A percentile compares a stretch with the other conserved stretches of the same genome.
Conservation (phyloP, 176 grass and related monocot species). For the Chrysopogon serrulatus region DNA sequence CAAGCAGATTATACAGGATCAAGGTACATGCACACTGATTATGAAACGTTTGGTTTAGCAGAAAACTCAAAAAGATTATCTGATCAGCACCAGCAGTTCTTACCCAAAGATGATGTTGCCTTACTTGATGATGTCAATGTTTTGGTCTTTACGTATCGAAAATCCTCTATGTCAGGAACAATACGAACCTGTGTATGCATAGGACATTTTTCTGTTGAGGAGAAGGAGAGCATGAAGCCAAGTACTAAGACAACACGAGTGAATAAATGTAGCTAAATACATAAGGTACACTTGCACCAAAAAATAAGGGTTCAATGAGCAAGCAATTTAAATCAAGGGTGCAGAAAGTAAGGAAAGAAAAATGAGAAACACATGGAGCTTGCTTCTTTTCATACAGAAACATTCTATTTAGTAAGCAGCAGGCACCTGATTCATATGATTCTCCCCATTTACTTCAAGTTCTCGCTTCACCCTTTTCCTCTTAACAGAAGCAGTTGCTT, state of each 20-base stretch:
- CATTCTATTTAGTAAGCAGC: neutral
- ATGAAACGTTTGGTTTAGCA: neutral
- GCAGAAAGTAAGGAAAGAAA: neutral
- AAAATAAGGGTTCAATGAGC: neutral
- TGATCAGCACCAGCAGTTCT: conserved; percentile 11
- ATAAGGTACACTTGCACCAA: neutral
- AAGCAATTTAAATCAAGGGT: conserved; percentile 10
- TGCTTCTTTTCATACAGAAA: neutral
- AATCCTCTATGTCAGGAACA: conserved; percentile 82
- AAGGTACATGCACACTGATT: neutral
- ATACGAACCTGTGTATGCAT: conserved; percentile 39
- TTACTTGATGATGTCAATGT: conserved; percentile 25
- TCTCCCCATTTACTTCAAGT: conserved; percentile 21
- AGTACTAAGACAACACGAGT: neutral
- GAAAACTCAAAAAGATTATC: neutral
- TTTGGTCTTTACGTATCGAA: conserved; percentile 53
- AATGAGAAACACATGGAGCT: neutral
- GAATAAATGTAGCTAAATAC: neutral
- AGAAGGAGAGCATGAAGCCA: neutral
- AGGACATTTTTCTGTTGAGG: neutral
- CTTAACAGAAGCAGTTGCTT: conserved; percentile 9
- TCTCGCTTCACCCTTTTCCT: conserved; percentile 45
- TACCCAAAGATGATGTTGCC: neutral
- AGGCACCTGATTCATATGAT: conserved; percentile 26
- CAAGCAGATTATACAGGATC: neutral